Base-by-base conservation (phyloP, 331 rosid species). In the Quercus phellos region DNA sequence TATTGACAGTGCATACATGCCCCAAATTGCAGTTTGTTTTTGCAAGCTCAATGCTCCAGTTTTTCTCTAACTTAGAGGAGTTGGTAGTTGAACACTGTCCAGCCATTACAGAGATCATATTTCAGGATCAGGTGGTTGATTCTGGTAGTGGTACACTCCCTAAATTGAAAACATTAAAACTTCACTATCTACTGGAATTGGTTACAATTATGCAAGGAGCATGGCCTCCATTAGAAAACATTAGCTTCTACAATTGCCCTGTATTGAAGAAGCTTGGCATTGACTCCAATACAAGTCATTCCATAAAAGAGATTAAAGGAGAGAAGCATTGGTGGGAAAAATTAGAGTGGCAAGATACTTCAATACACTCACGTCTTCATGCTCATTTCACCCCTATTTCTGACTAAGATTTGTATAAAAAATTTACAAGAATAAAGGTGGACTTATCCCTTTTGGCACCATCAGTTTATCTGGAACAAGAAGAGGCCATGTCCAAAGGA, bases 281-380 rank as follows among this genome's bases (percentile, higher is more conserved):
- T 0, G 42, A 0, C 7, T 2, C 74, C 68, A 68, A 67, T 77
- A 27, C 68, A 17, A 53, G 74, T 12, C 0, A 77, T 1, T 2
- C 21, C 0, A 18, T 67, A 1, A 54, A 54, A 42, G 42, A 12
- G 3, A 79, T 83, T 8, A 83, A 55, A 61, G 86, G 75, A 61
- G 86, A 83, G 75, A 75, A 19, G 1, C 8, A 4, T 2, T 83
- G 86, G 83, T 78, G 83, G 86, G 55, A 53, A 24, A 10, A 17
- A n/a, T 51, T 78, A 1, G 2, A 76, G 19, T 76, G 74, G 85
- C 42, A 35, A 35, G 42, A 35, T 35, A 35, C 42, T 1, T 35
- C 30, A 27, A 27, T 35, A 35, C 42, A 7, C 42, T 35, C 7
- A 6, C 42, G 1, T 35, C 42, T 35, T 35, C 42, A 35, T 4